These are phyloP conservation scores for Macadamia integrifolia DNA, from an alignment of 164 flowering plant species.

Conservation along the genomic window DNA sequence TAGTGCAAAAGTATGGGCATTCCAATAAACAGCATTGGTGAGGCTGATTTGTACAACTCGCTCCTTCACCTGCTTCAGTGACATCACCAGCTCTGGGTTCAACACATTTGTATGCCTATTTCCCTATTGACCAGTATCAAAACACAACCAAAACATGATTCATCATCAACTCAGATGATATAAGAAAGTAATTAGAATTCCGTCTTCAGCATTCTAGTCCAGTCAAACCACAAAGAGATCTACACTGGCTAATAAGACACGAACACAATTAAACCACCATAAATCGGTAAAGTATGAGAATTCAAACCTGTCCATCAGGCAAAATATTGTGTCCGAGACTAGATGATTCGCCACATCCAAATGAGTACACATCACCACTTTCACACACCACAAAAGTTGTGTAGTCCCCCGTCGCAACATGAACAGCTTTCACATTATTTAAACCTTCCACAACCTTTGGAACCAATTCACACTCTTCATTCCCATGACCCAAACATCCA, in stretches of 20 bases:
- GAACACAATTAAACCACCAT: background rate
- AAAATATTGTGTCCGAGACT: slow-evolving; percentile 56
- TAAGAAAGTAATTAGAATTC: background rate
- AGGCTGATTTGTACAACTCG: slow-evolving; percentile 90
- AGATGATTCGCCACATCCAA: slow-evolving; percentile 67
- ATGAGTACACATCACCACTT: slow-evolving; percentile 66
- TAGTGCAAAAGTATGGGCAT: slow-evolving; percentile 94
- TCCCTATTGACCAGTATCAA: slow-evolving; percentile 31
- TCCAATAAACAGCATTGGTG: slow-evolving; percentile 87
- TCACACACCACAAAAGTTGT: slow-evolving; percentile 75
- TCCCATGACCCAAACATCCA: slow-evolving; percentile 79
- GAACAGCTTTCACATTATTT: slow-evolving; percentile 54
- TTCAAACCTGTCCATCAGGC: slow-evolving; percentile 42
- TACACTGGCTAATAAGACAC: too few relatives aligned
- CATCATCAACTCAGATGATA: background rate
- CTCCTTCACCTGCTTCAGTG: slow-evolving; percentile 67
- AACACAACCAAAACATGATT: background rate
- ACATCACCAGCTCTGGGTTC: slow-evolving; percentile 75
- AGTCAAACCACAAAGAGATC: too few relatives aligned
- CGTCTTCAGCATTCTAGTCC: too few relatives aligned
- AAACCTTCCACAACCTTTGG: slow-evolving; percentile 74
- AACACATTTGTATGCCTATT: slow-evolving; percentile 63
- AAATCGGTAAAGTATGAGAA: background rate
- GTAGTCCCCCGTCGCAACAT: slow-evolving; percentile 75
- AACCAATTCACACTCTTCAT: slow-evolving; percentile 58